These are phyloP conservation scores for Margaritispora aquatica DNA, from an alignment of 495 filamentous ascomycete species.

Conservation along the genomic window DNA sequence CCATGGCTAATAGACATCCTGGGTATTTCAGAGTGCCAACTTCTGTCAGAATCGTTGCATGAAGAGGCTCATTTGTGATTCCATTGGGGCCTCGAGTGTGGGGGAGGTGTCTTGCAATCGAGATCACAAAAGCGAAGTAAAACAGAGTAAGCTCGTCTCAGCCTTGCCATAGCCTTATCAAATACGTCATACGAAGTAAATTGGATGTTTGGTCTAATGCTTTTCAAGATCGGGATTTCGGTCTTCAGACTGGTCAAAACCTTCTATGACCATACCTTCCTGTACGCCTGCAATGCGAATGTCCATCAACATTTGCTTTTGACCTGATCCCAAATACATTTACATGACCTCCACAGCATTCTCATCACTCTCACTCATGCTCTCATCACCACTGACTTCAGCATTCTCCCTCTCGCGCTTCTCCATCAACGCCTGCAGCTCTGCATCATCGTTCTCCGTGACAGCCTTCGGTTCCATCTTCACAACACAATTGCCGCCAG, in stretches of 20 bases:
- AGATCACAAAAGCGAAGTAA: background rate
- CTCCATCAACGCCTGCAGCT: slow-evolving; percentile 96
- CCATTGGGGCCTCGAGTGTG: background rate
- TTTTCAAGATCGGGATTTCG: background rate
- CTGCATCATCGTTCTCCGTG: slow-evolving; percentile 95
- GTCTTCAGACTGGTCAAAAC: background rate
- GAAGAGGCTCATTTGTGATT: background rate
- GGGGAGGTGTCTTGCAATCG: background rate
- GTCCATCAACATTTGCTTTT: slow-evolving; percentile 20
- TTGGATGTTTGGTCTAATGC: slow-evolving; percentile 2
- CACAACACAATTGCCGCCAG: slow-evolving; percentile 72
- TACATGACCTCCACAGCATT: slow-evolving; percentile 33
- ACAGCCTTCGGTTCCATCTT: slow-evolving; percentile 99
- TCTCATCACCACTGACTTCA: slow-evolving; percentile 94
- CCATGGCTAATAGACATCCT: background rate
- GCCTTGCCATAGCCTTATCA: background rate
- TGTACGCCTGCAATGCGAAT: slow-evolving; percentile 26
- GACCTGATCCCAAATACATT: slow-evolving; percentile 5
- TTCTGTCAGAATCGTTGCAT: background rate
- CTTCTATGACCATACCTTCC: background rate
- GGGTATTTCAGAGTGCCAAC: background rate
- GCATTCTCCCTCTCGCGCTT: slow-evolving; percentile 97
- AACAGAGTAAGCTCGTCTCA: slow-evolving; percentile 7
- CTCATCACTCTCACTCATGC: slow-evolving; percentile 87
- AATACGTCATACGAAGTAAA: background rate